These are phyloP conservation scores for Elaeis guineensis DNA, from an alignment of 176 grass and related monocot species.

Conservation along the genomic window DNA sequence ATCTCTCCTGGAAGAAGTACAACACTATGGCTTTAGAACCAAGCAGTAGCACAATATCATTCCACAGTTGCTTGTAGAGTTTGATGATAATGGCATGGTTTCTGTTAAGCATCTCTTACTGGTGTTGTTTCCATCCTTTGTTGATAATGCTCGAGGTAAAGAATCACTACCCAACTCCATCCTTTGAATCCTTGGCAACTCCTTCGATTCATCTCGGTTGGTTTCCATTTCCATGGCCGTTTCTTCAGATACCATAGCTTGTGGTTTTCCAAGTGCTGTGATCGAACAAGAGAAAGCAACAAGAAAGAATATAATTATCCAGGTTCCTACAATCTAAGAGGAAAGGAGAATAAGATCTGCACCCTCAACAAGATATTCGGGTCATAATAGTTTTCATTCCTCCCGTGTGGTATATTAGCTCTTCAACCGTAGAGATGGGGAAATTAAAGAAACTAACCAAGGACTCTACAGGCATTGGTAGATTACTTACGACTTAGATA, in stretches of 20 bases:
- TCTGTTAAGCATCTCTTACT: constrained; percentile 31
- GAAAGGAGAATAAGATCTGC: no score
- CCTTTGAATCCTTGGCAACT: constrained; percentile 29
- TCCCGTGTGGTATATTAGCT: no score
- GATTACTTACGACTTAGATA: constrained; percentile 81
- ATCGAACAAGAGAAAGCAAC: constrained; percentile 4
- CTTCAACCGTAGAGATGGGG: no score
- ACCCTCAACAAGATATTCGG: no score
- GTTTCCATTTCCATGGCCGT: constrained; percentile 55
- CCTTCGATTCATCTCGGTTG: constrained; percentile 25
- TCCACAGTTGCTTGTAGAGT: not conserved
- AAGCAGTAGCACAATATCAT: no score
- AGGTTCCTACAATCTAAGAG: no score
- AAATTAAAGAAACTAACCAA: no score
- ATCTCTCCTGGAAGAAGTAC: constrained; percentile 57
- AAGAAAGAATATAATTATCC: no score
- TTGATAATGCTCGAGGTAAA: constrained; percentile 3
- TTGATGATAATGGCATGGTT: not conserved
- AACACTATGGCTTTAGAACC: constrained; percentile 7
- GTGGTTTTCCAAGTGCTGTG: constrained; percentile 80
- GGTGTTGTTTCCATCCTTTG: constrained; percentile 35
- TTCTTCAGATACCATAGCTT: constrained; percentile 99
- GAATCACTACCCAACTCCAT: constrained; percentile 21
- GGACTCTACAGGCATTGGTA: not conserved
- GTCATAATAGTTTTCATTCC: no score